These are phyloP conservation scores for Thielaviopsis populi DNA, from an alignment of 2,329 filamentous ascomycete species.

Conservation along the genomic window DNA sequence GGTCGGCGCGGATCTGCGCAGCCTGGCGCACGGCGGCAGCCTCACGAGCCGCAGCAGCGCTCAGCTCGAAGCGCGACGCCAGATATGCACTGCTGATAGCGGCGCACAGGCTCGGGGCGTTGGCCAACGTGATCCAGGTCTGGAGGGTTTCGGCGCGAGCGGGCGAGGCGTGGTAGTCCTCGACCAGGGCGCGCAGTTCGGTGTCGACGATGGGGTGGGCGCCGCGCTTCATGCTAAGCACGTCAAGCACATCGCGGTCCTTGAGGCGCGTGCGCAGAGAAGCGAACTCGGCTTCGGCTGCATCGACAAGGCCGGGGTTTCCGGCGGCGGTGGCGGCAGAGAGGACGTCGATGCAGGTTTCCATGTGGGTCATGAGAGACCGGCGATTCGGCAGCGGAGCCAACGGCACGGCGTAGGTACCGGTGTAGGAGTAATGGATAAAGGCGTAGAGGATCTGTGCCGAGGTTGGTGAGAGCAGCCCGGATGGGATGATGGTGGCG, in stretches of 20 bases:
- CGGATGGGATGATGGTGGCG: slow-evolving; percentile 5
- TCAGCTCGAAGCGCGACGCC: background rate
- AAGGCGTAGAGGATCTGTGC: slow-evolving; percentile 13
- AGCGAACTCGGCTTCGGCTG: background rate
- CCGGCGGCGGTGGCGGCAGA: slow-evolving; percentile 6
- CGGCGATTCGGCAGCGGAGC: background rate
- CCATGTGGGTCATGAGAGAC: slow-evolving; percentile 15
- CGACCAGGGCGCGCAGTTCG: slow-evolving; percentile 1
- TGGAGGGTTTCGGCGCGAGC: slow-evolving; percentile 5
- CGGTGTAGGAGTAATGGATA: slow-evolving; percentile 15
- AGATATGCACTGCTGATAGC: slow-evolving; percentile 1
- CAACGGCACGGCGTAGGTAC: slow-evolving; percentile 2
- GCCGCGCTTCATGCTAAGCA: slow-evolving; percentile 11
- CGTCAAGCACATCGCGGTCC: slow-evolving; percentile 11
- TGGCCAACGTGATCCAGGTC: slow-evolving; percentile 12
- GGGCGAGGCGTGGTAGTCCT: slow-evolving; percentile 4
- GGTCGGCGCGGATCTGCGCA: background rate
- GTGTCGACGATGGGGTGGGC: slow-evolving; percentile 10
- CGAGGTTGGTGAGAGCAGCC: slow-evolving; percentile 7
- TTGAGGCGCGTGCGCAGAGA: slow-evolving; percentile 7
- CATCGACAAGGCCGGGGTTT: slow-evolving; percentile 8
- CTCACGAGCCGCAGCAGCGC: background rate
- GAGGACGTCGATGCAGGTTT: slow-evolving; percentile 15
- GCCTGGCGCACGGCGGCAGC: background rate
- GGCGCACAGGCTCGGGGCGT: slow-evolving; percentile 11